Percentiles rank a stretch among this genome's conserved stretches.
Conservation (phyloP, 1,139 yeast genomes). For the Magnusiomyces tetraspermus region DNA sequence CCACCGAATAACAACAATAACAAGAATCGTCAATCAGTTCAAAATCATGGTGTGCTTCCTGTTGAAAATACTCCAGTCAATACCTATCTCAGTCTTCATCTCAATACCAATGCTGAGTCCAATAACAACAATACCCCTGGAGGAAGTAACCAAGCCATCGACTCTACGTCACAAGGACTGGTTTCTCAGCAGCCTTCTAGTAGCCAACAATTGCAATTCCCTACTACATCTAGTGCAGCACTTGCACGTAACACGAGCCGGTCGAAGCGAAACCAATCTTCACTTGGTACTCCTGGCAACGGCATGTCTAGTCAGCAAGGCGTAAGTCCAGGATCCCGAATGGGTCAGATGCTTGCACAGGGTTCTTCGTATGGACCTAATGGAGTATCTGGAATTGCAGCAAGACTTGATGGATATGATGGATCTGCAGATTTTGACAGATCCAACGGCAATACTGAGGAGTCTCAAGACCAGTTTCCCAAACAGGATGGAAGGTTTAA, state of each 20-base stretch:
- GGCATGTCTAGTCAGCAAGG: slow-evolving; percentile 1
- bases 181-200: slow-evolving; percentile 13
- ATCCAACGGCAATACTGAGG: neutral
- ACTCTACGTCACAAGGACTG: neutral
- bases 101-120: neutral
- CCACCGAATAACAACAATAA: slow-evolving; percentile 41
- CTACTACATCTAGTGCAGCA: slow-evolving; percentile 28
- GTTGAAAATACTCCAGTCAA: no score
- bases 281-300: slow-evolving; percentile 7
- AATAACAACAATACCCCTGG: neutral
- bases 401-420: no score
- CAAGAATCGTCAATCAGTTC: slow-evolving; percentile 12
- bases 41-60: neutral
- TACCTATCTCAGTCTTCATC: no score
- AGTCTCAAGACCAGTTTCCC: slow-evolving; percentile 6
- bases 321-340: slow-evolving; percentile 9
- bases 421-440: no score
- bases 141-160: slow-evolving; percentile 3
- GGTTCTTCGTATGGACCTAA: slow-evolving; percentile 13
- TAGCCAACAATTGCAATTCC: slow-evolving; percentile 19
- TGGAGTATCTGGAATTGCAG: slow-evolving; percentile 19
- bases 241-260: slow-evolving; percentile 28
- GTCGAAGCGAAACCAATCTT: slow-evolving; percentile 23
- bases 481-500: no score
- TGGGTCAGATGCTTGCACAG: slow-evolving; percentile 12